These are phyloP conservation scores for Funneliformis mosseae DNA, from an alignment of 192 early-diverging fungal genomes.

Conservation along the genomic window DNA sequence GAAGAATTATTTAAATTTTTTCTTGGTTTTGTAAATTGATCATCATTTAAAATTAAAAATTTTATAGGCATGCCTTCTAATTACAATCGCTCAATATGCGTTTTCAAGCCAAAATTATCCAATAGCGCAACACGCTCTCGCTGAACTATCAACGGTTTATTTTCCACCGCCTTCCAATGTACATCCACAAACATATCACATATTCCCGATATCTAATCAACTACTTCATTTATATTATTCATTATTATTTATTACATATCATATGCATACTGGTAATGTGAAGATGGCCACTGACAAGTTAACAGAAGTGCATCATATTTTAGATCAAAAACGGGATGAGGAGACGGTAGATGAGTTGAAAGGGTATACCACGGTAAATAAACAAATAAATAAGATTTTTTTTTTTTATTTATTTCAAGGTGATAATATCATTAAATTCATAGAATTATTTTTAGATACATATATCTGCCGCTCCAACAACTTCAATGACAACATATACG, in stretches of 20 bases:
- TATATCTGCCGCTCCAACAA: conserved; percentile 15
- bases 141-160: conserved; percentile 31
- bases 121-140: conserved; percentile 18
- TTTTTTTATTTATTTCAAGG: neutral
- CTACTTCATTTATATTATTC: conserved; percentile 34
- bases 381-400: no score
- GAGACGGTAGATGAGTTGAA: conserved; percentile 21
- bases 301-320: conserved; percentile 30
- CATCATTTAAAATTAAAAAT: neutral
- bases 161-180: conserved; percentile 29
- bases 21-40: neutral
- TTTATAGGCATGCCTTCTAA: conserved; percentile 35
- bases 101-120: conserved; percentile 28
- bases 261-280: conserved; percentile 36
- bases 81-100: conserved; percentile 31
- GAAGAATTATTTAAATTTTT: no score
- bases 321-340: conserved; percentile 29
- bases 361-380: conserved; percentile 30
- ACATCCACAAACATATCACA: conserved; percentile 23
- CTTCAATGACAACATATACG: neutral
- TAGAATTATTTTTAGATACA: conserved; percentile 25
- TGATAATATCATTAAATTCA: neutral
- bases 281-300: conserved; percentile 30
- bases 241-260: conserved; percentile 28
- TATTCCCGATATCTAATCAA: conserved; percentile 22